phyloP scores from a whole-genome alignment of 2,329 filamentous ascomycete genomes.

The Pseudogymnoascus sp. region DNA sequence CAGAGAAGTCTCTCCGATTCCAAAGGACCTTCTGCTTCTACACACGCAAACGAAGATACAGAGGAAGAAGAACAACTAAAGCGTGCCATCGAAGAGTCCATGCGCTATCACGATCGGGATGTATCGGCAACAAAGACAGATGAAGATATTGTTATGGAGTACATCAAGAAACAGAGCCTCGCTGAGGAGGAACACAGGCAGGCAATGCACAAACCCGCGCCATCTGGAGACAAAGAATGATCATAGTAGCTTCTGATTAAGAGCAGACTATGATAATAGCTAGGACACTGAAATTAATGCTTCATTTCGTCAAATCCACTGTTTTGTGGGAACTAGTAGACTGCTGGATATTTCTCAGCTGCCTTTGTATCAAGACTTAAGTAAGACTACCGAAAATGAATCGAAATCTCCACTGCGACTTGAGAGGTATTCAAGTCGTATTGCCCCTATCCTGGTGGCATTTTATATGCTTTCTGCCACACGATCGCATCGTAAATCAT shows the following conservation, averaged over 20 bases:
- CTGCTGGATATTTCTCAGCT: background rate
- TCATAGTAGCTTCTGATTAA: background rate
- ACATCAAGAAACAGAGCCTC: constrained; percentile 70
- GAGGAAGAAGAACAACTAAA: constrained; percentile 36
- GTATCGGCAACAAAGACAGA: constrained; percentile 45
- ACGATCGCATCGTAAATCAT: background rate
- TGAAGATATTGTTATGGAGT: constrained; percentile 69
- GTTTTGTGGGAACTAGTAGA: background rate
- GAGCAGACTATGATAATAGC: constrained; percentile 1
- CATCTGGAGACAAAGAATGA: background rate
- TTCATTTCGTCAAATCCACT: background rate
- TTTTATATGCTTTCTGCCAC: background rate
- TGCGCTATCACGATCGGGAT: constrained; percentile 27
- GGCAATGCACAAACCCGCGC: background rate
- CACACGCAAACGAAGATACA: constrained; percentile 21
- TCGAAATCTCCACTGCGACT: background rate
- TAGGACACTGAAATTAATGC: background rate
- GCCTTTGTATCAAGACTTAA: background rate
- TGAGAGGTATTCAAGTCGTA: background rate
- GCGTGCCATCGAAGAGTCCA: constrained; percentile 38
- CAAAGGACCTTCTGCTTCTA: constrained; percentile 14
- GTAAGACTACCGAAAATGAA: background rate
- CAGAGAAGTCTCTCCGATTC: constrained; percentile 41
- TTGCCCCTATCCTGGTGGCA: background rate
- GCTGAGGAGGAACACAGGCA: constrained; percentile 53